Conservation (phyloP, 176 grass and related monocot species). For the Elaeis guineensis region DNA sequence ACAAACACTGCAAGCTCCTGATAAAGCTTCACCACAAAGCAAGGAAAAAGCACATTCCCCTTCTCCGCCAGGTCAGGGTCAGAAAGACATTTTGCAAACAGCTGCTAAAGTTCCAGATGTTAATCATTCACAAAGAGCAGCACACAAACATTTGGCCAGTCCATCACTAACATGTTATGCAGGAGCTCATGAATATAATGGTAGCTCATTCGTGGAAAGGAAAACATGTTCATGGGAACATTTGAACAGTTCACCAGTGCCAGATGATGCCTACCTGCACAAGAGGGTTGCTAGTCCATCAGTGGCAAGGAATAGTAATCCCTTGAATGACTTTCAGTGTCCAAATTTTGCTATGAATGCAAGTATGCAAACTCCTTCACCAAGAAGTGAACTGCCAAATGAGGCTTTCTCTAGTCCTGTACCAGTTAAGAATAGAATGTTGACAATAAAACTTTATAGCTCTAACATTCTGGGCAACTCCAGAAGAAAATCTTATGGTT, state of each 20-base stretch:
- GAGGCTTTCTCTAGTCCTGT: conserved; percentile 32
- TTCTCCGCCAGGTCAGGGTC: conserved; percentile 1
- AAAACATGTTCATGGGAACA: conserved; percentile 33
- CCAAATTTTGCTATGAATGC: conserved; percentile 62
- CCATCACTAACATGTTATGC: conserved; percentile 17
- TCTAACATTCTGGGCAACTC: conserved; percentile 36
- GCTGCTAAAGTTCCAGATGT: conserved; percentile 30
- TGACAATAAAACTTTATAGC: conserved; percentile 8
- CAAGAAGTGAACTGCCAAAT: conserved; percentile 32
- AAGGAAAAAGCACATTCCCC: conserved; percentile 25
- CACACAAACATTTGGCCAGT: conserved; percentile 15
- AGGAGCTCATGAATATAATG: conserved; percentile 9
- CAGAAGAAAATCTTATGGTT: conserved; percentile 37
- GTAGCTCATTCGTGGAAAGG: conserved; percentile 29
- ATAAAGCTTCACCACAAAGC: conserved; percentile 27
- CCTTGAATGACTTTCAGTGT: conserved; percentile 39
- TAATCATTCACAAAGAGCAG: conserved; percentile 23
- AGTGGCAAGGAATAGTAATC: conserved; percentile 28
- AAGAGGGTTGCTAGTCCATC: conserved; percentile 27
- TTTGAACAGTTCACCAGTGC: conserved; percentile 29
- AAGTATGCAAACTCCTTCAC: conserved; percentile 25
- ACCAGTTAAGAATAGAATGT: background rate
- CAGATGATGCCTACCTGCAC: conserved; percentile 22
- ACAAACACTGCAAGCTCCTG: conserved; percentile 34
- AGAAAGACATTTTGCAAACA: conserved; percentile 16